Percentiles rank a stretch among this genome's conserved stretches.
Conservation (phyloP, 345 rosid species). For the Populus deltoides region DNA sequence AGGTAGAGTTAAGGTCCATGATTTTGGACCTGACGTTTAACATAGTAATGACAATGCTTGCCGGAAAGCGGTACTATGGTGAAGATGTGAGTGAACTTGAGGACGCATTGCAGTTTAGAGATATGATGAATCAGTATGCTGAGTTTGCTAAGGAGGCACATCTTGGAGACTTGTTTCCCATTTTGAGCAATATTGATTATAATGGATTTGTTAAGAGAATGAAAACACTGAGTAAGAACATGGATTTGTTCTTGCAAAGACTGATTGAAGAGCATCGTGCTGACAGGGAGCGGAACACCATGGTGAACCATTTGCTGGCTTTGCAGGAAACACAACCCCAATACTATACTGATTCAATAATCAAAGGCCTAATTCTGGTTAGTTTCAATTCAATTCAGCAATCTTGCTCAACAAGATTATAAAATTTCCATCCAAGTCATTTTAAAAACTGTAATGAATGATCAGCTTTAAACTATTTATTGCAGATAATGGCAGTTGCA, state of each 20-base stretch:
- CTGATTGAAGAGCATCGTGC: slow-evolving; percentile 46
- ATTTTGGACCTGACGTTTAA: slow-evolving; percentile 8
- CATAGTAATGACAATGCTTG: slow-evolving; percentile 7
- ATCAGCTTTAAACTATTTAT: not conserved
- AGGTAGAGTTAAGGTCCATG: slow-evolving; percentile 10
- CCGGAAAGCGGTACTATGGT: slow-evolving; percentile 40
- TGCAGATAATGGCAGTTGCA: slow-evolving; percentile 4
- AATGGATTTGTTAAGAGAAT: slow-evolving; percentile 23
- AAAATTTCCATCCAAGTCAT: not conserved
- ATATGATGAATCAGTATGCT: slow-evolving; percentile 33
- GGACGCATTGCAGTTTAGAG: slow-evolving; percentile 38
- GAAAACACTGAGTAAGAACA: slow-evolving; percentile 12
- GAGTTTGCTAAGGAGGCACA: slow-evolving; percentile 25
- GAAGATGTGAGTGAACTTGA: slow-evolving; percentile 26
- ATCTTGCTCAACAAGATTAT: not conserved
- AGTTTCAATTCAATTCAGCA: not conserved
- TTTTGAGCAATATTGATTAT: slow-evolving; percentile 36
- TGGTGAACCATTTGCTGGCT: slow-evolving; percentile 49
- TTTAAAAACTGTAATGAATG: not conserved
- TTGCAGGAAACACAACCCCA: slow-evolving; percentile 42
- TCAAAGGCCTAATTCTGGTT: slow-evolving; percentile 39
- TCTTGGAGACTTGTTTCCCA: slow-evolving; percentile 43
- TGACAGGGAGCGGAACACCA: slow-evolving; percentile 10
- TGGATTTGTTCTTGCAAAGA: slow-evolving; percentile 42
- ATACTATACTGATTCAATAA: slow-evolving; percentile 38